Evolutionary conservation across 306 rosid species (phyloP).

Genomic region (Pterocarpus santalinus): DNA sequence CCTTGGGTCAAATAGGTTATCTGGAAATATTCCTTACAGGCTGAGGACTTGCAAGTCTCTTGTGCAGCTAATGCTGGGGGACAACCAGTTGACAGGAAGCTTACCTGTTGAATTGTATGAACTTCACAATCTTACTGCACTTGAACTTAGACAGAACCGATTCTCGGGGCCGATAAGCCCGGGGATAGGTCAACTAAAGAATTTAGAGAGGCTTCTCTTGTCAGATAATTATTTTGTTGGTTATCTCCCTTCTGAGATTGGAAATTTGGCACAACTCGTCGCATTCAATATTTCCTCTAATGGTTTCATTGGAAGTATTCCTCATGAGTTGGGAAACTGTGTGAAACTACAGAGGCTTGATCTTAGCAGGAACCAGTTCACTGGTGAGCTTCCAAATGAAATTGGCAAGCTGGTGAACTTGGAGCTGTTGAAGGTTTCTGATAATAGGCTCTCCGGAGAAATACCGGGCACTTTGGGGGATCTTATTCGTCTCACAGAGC

Average conservation of each 20-base stretch:
- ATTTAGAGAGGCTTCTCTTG: conserved; percentile 72
- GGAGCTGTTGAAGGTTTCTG: conserved; percentile 78
- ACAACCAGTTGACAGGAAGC: conserved; percentile 68
- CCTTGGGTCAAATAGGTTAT: conserved; percentile 75
- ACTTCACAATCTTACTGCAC: conserved; percentile 76
- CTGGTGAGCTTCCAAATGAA: conserved; percentile 64
- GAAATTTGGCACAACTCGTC: conserved; percentile 64
- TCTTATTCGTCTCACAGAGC: conserved; percentile 66
- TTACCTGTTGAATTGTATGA: conserved; percentile 65
- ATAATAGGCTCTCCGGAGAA: conserved; percentile 64
- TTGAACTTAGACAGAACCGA: conserved; percentile 65
- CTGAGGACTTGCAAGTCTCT: conserved; percentile 75
- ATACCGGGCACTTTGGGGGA: conserved; percentile 69
- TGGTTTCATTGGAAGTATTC: conserved; percentile 64
- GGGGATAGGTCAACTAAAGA: conserved; percentile 61
- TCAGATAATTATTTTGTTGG: conserved; percentile 69
- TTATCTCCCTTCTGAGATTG: conserved; percentile 69
- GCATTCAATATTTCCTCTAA: conserved; percentile 76
- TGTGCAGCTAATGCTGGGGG: conserved; percentile 79
- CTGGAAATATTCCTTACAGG: conserved; percentile 74
- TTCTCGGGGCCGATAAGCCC: conserved; percentile 67
- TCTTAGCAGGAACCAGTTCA: conserved; percentile 72
- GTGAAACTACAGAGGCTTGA: conserved; percentile 75
- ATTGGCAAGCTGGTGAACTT: conserved; percentile 75
- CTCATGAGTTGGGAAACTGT: conserved; percentile 76